Evolutionary conservation across 306 rosid species (phyloP).

Genomic region (Cucurbita ficifolia): DNA sequence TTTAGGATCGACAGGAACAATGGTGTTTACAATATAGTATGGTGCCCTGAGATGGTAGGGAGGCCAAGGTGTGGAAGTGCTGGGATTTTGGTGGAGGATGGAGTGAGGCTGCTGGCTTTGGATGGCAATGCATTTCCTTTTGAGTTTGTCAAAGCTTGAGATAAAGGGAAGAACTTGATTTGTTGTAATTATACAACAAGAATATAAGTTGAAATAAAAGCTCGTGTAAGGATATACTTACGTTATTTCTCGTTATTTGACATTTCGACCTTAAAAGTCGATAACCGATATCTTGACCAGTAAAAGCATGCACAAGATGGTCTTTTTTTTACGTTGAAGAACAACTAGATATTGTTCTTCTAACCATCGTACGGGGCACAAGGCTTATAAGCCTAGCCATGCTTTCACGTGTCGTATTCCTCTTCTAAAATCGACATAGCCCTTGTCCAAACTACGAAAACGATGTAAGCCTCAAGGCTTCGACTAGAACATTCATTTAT

Average conservation of each 20-base stretch:
- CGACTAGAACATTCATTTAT: not conserved
- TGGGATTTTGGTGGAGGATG: conserved; percentile 4
- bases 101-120: conserved; percentile 6
- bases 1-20: not conserved
- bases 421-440: too few relatives aligned
- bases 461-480: not conserved
- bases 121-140: not conserved
- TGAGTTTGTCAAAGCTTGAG: conserved; percentile 4
- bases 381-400: not conserved
- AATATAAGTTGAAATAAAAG: not conserved
- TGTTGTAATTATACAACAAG: too few relatives aligned
- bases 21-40: not conserved
- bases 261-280: too few relatives aligned
- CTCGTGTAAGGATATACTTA: not conserved
- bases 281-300: too few relatives aligned
- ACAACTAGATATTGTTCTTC: not conserved
- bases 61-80: conserved; percentile 7
- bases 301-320: not conserved
- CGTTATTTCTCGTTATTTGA: not conserved
- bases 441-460: not conserved
- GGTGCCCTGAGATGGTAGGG: not conserved
- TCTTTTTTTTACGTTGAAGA: not conserved
- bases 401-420: not conserved
- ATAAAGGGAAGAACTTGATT: not conserved
- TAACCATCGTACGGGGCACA: not conserved